Evolutionary conservation across 2,329 filamentous ascomycete genomes (phyloP).

Genomic region (Ophioceras dolichostomum): DNA sequence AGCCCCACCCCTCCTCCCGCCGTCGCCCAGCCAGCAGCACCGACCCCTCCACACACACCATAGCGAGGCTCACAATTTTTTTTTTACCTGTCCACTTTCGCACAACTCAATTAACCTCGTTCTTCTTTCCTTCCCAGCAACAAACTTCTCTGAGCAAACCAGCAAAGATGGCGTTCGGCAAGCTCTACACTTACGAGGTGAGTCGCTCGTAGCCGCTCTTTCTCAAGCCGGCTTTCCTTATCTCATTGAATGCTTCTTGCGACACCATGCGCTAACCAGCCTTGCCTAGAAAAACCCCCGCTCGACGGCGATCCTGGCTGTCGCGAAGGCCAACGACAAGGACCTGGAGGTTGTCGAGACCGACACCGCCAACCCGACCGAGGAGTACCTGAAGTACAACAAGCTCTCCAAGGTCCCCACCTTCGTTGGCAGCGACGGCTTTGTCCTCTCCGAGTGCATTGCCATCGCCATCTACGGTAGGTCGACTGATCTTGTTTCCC

Average conservation of each 20-base stretch:
- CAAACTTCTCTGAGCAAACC: slow-evolving; percentile 8
- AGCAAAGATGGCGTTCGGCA: slow-evolving; percentile 87
- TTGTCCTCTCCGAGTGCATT: slow-evolving; percentile 75
- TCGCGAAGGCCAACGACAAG: slow-evolving; percentile 95
- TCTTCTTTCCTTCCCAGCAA: slow-evolving; percentile 10
- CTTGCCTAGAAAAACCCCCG: slow-evolving; percentile 70
- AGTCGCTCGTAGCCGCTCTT: no score
- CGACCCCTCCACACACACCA: not conserved
- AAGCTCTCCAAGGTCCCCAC: slow-evolving; percentile 84
- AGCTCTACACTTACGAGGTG: slow-evolving; percentile 85
- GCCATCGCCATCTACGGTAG: slow-evolving; percentile 96
- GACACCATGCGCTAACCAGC: no score
- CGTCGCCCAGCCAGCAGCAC: not conserved
- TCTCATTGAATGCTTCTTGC: slow-evolving; percentile 8
- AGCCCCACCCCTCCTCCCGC: not conserved
- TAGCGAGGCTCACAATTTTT: not conserved
- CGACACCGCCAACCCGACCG: slow-evolving; percentile 49
- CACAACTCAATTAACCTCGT: slow-evolving; percentile 4
- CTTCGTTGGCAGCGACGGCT: slow-evolving; percentile 88
- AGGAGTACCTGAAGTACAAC: slow-evolving; percentile 78
- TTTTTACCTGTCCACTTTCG: not conserved
- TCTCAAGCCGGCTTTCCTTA: no score
- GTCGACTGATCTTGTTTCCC: slow-evolving; percentile 39
- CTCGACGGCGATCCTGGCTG: slow-evolving; percentile 76
- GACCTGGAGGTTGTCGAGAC: slow-evolving; percentile 77